Evolutionary conservation across 805 yeast genomes (phyloP).

Genomic region (Dipodascus geniculatus): DNA sequence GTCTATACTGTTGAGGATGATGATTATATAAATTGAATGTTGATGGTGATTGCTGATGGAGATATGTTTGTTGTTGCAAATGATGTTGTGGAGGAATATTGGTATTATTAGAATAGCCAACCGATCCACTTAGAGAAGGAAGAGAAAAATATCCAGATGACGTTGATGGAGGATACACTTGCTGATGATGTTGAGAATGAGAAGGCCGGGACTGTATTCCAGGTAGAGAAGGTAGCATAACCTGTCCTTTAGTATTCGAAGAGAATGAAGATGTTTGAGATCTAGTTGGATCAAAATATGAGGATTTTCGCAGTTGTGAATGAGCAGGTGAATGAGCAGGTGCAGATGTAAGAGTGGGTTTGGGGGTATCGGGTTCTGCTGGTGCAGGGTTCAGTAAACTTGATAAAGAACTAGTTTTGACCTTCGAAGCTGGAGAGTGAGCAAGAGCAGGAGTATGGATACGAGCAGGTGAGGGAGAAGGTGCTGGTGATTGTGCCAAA

Average conservation of each 20-base stretch:
- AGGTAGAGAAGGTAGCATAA: neutral
- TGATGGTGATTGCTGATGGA: neutral
- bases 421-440: neutral
- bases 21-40: neutral
- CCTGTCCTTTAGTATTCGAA: neutral
- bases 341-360: neutral
- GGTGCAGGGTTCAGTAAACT: conserved; percentile 1
- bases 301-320: neutral
- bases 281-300: neutral
- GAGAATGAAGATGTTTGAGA: neutral
- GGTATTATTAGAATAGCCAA: neutral
- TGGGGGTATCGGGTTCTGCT: neutral
- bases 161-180: neutral
- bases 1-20: neutral
- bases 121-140: neutral
- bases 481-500: neutral
- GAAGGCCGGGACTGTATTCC: neutral
- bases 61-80: neutral
- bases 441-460: neutral
- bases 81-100: neutral
- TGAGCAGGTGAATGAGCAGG: neutral
- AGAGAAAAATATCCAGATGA: neutral
- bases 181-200: neutral
- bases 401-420: neutral
- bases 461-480: neutral